phyloP scores from a whole-genome alignment of 2,329 filamentous ascomycete genomes.

The Botrytis pseudocinerea region DNA sequence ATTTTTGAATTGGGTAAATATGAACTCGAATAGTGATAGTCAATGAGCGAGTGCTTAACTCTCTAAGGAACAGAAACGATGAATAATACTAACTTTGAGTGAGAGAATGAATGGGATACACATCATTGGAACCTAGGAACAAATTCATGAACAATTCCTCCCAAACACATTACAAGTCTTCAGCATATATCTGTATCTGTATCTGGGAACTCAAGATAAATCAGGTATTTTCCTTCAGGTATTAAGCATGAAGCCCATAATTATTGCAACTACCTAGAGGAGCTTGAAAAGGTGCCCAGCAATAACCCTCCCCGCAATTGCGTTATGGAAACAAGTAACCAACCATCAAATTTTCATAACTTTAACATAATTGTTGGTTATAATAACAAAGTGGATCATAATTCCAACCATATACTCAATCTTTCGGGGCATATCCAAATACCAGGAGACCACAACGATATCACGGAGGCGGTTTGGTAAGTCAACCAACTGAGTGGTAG shows the following conservation, averaged over 20 bases:
- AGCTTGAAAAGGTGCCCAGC: not conserved
- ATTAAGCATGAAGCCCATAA: not conserved
- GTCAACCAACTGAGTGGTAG: not conserved
- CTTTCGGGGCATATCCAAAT: not conserved
- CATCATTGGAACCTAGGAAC: rapidly evolving
- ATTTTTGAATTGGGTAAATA: not conserved
- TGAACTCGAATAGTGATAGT: not conserved
- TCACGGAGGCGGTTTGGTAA: not conserved
- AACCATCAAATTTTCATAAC: not conserved
- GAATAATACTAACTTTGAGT: not conserved
- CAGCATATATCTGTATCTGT: rapidly evolving
- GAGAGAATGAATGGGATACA: not conserved
- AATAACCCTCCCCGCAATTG: not conserved
- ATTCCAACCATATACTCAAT: not conserved
- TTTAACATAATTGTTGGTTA: not conserved
- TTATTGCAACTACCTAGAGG: not conserved
- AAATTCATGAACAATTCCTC: not conserved
- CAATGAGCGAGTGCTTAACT: not conserved
- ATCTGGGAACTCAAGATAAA: rapidly evolving
- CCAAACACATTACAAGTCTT: not conserved
- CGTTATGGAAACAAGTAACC: not conserved
- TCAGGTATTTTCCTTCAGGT: not conserved
- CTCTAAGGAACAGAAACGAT: not conserved
- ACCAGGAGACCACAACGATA: not conserved
- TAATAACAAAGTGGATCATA: not conserved